A percentile compares a stretch with the other conserved stretches of the same genome.
phyloP scores from a whole-genome alignment of 2,329 filamentous ascomycete genomes.

The Colletotrichum higginsianum region DNA sequence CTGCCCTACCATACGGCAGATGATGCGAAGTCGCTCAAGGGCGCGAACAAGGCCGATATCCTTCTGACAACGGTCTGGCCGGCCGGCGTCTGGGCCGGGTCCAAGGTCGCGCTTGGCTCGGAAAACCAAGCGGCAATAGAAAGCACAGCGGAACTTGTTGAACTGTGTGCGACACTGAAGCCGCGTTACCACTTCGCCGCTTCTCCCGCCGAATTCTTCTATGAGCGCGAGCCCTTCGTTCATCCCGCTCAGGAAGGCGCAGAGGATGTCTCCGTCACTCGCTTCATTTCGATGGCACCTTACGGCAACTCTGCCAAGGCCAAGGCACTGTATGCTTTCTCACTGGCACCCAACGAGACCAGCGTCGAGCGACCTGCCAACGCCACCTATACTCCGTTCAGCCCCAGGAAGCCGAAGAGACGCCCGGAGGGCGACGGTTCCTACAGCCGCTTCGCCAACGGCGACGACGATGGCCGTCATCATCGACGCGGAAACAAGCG shows the following conservation, averaged over 20 bases:
- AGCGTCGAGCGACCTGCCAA: slow-evolving; percentile 76
- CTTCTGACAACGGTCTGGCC: slow-evolving; percentile 92
- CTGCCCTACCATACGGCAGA: slow-evolving; percentile 83
- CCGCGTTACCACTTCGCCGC: slow-evolving; percentile 93
- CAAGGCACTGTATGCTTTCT: slow-evolving; percentile 86
- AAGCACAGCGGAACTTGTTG: slow-evolving; percentile 78
- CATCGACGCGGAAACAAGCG: slow-evolving; percentile 62
- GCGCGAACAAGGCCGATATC: slow-evolving; percentile 86
- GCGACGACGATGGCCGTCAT: slow-evolving; percentile 56
- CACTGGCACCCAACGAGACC: slow-evolving; percentile 75
- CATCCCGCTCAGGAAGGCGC: slow-evolving; percentile 67
- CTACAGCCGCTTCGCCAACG: slow-evolving; percentile 69
- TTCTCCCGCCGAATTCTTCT: slow-evolving; percentile 78
- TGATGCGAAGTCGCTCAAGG: slow-evolving; percentile 82
- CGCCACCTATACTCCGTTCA: slow-evolving; percentile 83
- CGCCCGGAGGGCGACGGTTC: slow-evolving; percentile 65
- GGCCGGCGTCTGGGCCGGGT: slow-evolving; percentile 77
- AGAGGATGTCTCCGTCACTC: slow-evolving; percentile 76
- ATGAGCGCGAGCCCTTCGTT: slow-evolving; percentile 94
- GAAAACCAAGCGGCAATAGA: slow-evolving; percentile 66
- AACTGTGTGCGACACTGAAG: slow-evolving; percentile 83
- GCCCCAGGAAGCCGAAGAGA: slow-evolving; percentile 68
- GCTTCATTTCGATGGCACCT: slow-evolving; percentile 90
- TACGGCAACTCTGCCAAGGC: slow-evolving; percentile 83
- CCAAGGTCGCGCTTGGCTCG: slow-evolving; percentile 72